A percentile compares a stretch with the other conserved stretches of the same genome.
Conservation (phyloP, 768 basidiomycete species). For the Gloeopeniophorella convolvens region DNA sequence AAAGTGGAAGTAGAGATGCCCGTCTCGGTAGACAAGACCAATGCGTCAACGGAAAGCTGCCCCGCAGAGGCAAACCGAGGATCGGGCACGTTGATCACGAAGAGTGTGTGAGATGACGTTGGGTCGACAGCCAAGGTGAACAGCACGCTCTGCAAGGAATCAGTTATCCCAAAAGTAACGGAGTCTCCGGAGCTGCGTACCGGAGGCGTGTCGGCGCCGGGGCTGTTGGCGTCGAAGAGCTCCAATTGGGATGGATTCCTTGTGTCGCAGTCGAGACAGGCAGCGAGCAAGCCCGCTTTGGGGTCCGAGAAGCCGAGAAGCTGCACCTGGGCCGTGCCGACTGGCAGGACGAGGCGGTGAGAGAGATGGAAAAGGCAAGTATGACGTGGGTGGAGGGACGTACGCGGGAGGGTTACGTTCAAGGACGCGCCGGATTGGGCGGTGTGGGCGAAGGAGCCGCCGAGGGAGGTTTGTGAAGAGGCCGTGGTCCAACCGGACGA, state of each 20-base stretch:
- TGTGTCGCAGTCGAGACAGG: not conserved
- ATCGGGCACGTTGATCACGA: conserved; percentile 3
- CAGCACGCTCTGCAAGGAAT: not conserved
- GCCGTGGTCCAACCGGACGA: not conserved
- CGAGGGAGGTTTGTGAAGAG: not conserved
- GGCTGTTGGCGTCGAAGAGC: not conserved
- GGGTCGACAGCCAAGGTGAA: not conserved
- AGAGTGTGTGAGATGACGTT: not conserved
- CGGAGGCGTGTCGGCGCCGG: no score
- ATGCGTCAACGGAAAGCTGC: not conserved
- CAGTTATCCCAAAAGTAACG: no score
- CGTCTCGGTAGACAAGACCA: not conserved
- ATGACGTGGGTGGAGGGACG: not conserved
- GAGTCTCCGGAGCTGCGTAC: no score
- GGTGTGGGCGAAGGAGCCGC: not conserved
- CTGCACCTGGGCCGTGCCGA: not conserved
- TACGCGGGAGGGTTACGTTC: not conserved
- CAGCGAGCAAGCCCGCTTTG: not conserved
- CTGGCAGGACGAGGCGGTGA: not conserved
- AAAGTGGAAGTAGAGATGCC: not conserved
- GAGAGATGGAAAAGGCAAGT: not conserved
- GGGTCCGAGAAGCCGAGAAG: not conserved
- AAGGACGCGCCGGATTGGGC: not conserved
- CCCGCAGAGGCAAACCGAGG: not conserved
- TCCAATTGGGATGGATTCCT: not conserved